Conservation (phyloP, 768 basidiomycete species). For the Panaeolus papilionaceus region DNA sequence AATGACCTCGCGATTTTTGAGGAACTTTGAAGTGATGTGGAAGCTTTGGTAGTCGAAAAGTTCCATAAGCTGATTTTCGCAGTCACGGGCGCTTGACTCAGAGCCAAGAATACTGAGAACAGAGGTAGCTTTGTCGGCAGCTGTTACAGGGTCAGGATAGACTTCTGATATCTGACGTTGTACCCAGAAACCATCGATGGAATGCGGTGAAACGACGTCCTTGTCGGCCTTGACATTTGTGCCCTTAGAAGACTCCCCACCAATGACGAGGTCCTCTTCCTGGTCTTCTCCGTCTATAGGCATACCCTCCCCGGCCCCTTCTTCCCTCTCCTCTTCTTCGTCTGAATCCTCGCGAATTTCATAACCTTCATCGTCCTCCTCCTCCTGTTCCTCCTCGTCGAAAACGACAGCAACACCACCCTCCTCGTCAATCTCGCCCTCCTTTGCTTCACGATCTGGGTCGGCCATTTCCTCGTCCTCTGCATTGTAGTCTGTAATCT, state of each 20-base stretch:
- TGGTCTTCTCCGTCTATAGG: conserved; percentile 52
- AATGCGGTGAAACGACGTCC: conserved; percentile 86
- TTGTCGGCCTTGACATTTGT: conserved; percentile 68
- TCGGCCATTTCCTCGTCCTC: conserved; percentile 84
- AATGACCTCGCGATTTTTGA: conserved; percentile 94
- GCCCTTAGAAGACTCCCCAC: conserved; percentile 62
- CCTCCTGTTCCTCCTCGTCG: conserved; percentile 96
- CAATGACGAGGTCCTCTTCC: conserved; percentile 81
- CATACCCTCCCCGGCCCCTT: conserved; percentile 49
- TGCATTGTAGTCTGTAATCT: conserved; percentile 94
- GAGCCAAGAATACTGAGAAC: conserved; percentile 88
- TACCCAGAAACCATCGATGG: conserved; percentile 98
- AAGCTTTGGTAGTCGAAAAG: conserved; percentile 94
- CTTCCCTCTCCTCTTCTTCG: conserved; percentile 71
- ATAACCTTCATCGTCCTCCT: conserved; percentile 88
- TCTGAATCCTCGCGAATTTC: conserved; percentile 87
- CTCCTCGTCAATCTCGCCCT: conserved; percentile 93
- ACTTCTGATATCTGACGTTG: conserved; percentile 92
- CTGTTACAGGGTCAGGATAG: conserved; percentile 94
- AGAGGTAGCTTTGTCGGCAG: conserved; percentile 86
- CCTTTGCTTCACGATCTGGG: conserved; percentile 80
- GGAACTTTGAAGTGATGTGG: conserved; percentile 86
- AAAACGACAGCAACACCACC: conserved; percentile 98
- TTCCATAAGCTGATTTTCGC: conserved; percentile 96
- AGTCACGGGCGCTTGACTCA: conserved; percentile 87